Conservation (phyloP, 352 stramenopile species). For the Pythium rishiriense region DNA sequence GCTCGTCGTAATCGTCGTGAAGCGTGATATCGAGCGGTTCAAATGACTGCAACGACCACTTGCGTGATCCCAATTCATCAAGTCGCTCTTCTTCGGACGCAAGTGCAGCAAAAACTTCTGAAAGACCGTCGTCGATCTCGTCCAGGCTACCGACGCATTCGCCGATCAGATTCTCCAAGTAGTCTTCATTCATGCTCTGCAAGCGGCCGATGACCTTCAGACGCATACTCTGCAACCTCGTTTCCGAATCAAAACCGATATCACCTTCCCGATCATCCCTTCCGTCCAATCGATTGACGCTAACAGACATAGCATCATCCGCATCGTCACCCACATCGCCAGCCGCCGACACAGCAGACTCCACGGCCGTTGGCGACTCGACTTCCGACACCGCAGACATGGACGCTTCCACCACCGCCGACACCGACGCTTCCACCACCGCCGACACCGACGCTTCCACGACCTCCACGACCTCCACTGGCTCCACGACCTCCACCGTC, state of each 20-base stretch:
- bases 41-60: constrained; percentile 1
- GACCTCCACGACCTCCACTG: neutral
- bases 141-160: constrained; percentile 17
- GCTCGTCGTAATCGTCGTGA: neutral
- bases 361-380: neutral
- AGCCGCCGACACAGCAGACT: neutral
- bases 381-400: neutral
- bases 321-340: neutral
- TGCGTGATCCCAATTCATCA: neutral
- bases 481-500: constrained; percentile 3
- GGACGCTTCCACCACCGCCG: too few relatives aligned
- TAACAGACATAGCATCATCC: constrained; percentile 8
- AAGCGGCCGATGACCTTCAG: constrained; percentile 5
- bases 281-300: too few relatives aligned
- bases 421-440: neutral
- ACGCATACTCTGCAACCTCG: constrained; percentile 1
- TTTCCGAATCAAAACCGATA: too few relatives aligned
- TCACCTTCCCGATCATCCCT: too few relatives aligned
- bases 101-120: constrained; percentile 14
- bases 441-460: too few relatives aligned
- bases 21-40: neutral
- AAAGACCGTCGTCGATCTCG: constrained; percentile 20
- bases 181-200: constrained; percentile 18
- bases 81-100: constrained; percentile 4
- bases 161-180: constrained; percentile 18